Evolutionary conservation across 2,329 filamentous ascomycete species (phyloP), one percentile per base, ranked within the genome.

Genomic region (Plenodomus biglobosus): DNA sequence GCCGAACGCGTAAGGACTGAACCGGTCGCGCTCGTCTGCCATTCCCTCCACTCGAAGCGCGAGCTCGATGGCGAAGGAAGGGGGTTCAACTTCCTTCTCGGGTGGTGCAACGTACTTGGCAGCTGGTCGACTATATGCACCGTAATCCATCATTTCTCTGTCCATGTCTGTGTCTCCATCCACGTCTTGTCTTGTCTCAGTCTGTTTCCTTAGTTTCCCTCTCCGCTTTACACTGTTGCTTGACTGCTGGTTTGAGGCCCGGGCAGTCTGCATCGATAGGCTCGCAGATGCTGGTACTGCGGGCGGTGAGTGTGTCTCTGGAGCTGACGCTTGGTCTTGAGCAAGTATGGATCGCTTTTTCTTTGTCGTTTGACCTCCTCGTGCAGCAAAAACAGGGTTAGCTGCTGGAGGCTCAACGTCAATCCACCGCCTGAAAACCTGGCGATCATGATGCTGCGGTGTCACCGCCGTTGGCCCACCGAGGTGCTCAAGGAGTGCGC

Each of bases 1-100:
- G 8, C 40, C 46, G 32, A 65, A 65, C 18, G 59, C 54, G 38
- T 58, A 61, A 15, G 50, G 44, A 7, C 47, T 44, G 40, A 40
- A 44, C 40, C 50, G 20, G 36, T 55, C 41, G 21, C 40, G 17
- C 39, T 56, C 44, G 17, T 46, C 45, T 35, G 37, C 37, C 10
- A 38, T 34, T 22, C 46, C 37, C 40, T 54, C 46, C n/a, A 40
- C n/a, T 15, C 35, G 30, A 21, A 53, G 44, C 3, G 38, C 36
- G 15, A 41, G 38, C 3, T 17, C 17, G 11, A 50, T 21, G 1
- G 24, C 34, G 15, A 44, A 35, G 20, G 32, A 5, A 20, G 42
- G 38, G 5, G 45, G 49, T 21, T 20, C 32, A n/a, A 8, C 21
- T 2, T 37, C 11, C 2, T 42, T 11, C 34, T 27, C 20, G 0